Conservation (phyloP, 169 alveolate genomes). For the Plasmodium vinckei region DNA sequence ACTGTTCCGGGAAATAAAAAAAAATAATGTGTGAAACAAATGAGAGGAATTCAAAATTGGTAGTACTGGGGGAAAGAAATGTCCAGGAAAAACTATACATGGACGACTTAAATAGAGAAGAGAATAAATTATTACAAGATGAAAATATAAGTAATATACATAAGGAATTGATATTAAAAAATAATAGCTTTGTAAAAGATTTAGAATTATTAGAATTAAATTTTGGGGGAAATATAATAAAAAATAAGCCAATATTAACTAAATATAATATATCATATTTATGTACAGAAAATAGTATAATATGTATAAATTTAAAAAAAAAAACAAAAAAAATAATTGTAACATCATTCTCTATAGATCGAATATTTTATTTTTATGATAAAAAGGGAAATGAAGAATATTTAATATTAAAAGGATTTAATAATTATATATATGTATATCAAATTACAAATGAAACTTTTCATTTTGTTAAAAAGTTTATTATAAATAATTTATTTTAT, state of each 20-base stretch:
- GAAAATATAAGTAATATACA: constrained; percentile 23
- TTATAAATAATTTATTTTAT: constrained; percentile 53
- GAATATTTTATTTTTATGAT: constrained; percentile 50
- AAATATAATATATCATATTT: constrained; percentile 15
- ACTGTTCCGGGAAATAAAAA: no score
- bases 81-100: background rate
- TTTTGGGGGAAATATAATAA: constrained; percentile 36
- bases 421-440: constrained; percentile 49
- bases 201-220: constrained; percentile 1
- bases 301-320: constrained; percentile 32
- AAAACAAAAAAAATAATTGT: constrained; percentile 62
- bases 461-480: constrained; percentile 35
- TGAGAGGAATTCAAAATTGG: no score
- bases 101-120: constrained; percentile 6
- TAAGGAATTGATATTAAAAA: constrained; percentile 28
- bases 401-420: constrained; percentile 24
- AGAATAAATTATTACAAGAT: constrained; percentile 18
- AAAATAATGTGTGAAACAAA: no score
- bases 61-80: background rate
- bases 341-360: constrained; percentile 49
- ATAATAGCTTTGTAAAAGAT: constrained; percentile 18
- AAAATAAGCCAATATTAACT: constrained; percentile 26
- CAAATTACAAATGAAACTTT: constrained; percentile 22
- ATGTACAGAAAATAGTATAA: constrained; percentile 24
- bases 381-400: constrained; percentile 42